A percentile compares a stretch with the other conserved stretches of the same genome.
Conservation (phyloP, 2,329 filamentous ascomycete species). For the Paraphaeosphaeria minitans region DNA sequence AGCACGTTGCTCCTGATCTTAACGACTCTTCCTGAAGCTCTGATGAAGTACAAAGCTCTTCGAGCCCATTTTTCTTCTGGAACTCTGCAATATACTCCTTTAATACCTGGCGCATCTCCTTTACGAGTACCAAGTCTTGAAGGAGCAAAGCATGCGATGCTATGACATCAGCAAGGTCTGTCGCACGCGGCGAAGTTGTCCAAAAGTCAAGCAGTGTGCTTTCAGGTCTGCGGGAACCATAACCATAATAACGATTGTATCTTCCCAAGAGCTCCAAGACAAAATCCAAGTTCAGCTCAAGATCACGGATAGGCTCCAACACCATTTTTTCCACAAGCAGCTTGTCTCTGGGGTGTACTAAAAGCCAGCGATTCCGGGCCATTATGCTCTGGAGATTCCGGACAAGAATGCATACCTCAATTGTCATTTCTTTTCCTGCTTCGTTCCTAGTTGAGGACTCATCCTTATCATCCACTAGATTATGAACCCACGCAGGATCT, state of each 20-base stretch:
- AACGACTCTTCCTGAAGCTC: conserved; percentile 12
- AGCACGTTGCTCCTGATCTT: background rate
- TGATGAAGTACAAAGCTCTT: conserved; percentile 9
- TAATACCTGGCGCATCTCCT: conserved; percentile 1
- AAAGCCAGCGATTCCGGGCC: conserved; percentile 7
- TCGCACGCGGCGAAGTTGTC: conserved; percentile 1
- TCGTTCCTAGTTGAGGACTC: background rate
- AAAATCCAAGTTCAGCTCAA: background rate
- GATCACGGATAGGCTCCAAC: background rate
- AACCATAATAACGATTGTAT: conserved; percentile 2
- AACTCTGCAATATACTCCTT: conserved; percentile 7
- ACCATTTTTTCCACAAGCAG: conserved; percentile 3
- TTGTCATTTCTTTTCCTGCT: background rate
- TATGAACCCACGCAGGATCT: conserved; percentile 2
- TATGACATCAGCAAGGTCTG: conserved; percentile 9
- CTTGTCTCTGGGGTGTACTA: conserved; percentile 1
- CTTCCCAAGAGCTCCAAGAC: conserved; percentile 5
- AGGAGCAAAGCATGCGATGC: conserved; percentile 10
- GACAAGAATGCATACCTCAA: conserved; percentile 6
- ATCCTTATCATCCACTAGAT: background rate
- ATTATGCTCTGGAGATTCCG: conserved; percentile 2
- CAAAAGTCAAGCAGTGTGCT: conserved; percentile 8
- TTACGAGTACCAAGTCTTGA: background rate
- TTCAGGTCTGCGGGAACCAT: conserved; percentile 5
- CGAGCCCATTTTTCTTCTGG: conserved; percentile 1